Evolutionary conservation across 768 basidiomycete species (phyloP).

Genomic region (Chlorophyllum brunneum): DNA sequence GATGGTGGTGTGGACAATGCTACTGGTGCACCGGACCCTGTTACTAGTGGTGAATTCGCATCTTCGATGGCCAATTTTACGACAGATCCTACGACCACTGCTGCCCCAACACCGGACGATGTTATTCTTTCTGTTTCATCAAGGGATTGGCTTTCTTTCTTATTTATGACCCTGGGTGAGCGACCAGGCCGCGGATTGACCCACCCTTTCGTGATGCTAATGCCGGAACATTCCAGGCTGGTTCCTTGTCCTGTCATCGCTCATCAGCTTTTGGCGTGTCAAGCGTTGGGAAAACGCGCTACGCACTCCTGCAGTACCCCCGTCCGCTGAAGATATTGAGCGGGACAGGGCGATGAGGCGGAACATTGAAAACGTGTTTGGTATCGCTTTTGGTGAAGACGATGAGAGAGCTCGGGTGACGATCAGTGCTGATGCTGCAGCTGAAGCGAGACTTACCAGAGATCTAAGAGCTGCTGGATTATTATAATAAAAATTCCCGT

Average conservation of each 20-base stretch:
- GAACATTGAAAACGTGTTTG: constrained; percentile 50
- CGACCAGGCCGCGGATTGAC: constrained; percentile 3
- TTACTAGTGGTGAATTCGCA: neutral
- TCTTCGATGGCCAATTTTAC: neutral
- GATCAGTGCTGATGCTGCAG: constrained; percentile 8
- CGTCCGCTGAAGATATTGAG: constrained; percentile 44
- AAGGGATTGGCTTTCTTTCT: constrained; percentile 86
- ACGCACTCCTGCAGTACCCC: constrained; percentile 36
- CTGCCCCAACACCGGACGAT: constrained; percentile 22
- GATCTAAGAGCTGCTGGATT: constrained; percentile 55
- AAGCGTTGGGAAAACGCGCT: constrained; percentile 82
- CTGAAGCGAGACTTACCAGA: constrained; percentile 42
- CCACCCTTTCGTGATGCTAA: constrained; percentile 4
- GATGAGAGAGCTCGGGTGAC: constrained; percentile 16
- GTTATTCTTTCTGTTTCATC: constrained; percentile 40
- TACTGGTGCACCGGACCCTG: constrained; percentile 3
- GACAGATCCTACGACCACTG: constrained; percentile 15
- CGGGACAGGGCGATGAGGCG: constrained; percentile 48
- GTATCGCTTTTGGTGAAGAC: constrained; percentile 34
- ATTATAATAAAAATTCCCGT: constrained; percentile 30
- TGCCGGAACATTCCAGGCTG: constrained; percentile 72
- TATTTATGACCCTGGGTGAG: constrained; percentile 85
- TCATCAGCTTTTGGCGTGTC: constrained; percentile 79
- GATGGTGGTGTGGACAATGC: constrained; percentile 21
- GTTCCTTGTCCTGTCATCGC: constrained; percentile 85